Evolutionary conservation across 352 stramenopile species (phyloP), one percentile per base, ranked within the genome.

Genomic region (Phytophthora pini): DNA sequence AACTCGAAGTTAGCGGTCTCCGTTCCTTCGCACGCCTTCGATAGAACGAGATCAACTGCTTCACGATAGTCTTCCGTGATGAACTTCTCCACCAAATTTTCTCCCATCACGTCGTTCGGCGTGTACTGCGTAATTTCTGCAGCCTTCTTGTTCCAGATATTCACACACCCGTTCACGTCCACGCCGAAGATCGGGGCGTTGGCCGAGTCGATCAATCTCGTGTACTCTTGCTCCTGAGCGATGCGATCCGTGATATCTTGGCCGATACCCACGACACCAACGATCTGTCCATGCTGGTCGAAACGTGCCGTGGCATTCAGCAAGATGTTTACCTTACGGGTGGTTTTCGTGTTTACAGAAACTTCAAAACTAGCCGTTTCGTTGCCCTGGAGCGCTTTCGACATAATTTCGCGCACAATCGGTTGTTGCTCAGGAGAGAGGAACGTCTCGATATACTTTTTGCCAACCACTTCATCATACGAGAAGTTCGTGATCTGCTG

Each of bases 211-310:
- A 88, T 88, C 13, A 88, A 45, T 44, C 79, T 77, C 36, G 54
- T 75, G 61, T 88, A 91, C 38, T 95, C 91, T 58, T 94, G 87
- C 32, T 97, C 82, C 40, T 97, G 79, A 0, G 90, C 87, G 38
- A 96, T 87, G 13, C 83, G 80, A 34, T 87, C 75, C 8, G 83
- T 92, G 49, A 92, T 89, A 60, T 90, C 83, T 32, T 90, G 80
- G 6, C 82, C 82, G 29, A 92, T 92, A 34, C 81, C 78, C 1
- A 90, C 81, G 5, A 90, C 65, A 5, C 81, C 79, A 5, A 87
- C 63, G n/a, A 89, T 76, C 9, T 84, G 56, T 2, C 80, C 79
- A 10, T 73, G 74, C 39, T 89, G 70, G 27, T 90, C 75, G 48
- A 79, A 87, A 0, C 77, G 68, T 15, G 81, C 59, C 1, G 79